phyloP scores from a whole-genome alignment of 345 rosid species.

The Anastatica hierochuntica region DNA sequence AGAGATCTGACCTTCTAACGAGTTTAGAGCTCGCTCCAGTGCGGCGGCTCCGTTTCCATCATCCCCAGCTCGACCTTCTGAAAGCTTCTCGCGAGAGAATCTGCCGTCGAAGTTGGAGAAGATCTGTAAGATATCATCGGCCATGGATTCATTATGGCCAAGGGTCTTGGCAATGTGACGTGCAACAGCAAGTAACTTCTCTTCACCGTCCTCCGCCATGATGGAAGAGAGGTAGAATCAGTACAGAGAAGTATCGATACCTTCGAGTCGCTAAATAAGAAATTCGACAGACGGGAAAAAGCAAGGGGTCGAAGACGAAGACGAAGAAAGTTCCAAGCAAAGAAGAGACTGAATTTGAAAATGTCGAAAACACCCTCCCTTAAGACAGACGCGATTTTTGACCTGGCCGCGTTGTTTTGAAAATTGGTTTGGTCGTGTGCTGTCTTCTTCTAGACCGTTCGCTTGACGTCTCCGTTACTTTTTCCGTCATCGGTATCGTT shows the following conservation, averaged over 20 bases:
- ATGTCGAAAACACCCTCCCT: slow-evolving; percentile 13
- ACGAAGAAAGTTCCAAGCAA: slow-evolving; percentile 26
- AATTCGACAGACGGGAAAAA: neutral
- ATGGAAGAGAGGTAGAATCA: neutral
- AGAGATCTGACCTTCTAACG: slow-evolving; percentile 66
- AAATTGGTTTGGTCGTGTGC: neutral
- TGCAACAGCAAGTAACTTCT: slow-evolving; percentile 77
- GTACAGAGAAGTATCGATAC: neutral
- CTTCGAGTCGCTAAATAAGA: neutral
- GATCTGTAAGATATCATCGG: slow-evolving; percentile 87
- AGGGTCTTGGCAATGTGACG: slow-evolving; percentile 90
- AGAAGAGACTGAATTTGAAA: neutral
- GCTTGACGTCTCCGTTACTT: slow-evolving; percentile 10
- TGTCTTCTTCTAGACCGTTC: slow-evolving; percentile 8
- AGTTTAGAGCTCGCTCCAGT: slow-evolving; percentile 46
- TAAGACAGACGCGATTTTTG: slow-evolving; percentile 20
- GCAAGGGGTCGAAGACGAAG: slow-evolving; percentile 9
- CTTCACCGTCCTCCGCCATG: slow-evolving; percentile 76
- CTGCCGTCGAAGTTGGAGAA: slow-evolving; percentile 84
- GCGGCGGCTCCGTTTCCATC: slow-evolving; percentile 33
- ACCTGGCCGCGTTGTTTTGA: slow-evolving; percentile 9
- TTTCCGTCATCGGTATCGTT: neutral
- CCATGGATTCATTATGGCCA: slow-evolving; percentile 71
- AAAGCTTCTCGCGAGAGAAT: slow-evolving; percentile 69
- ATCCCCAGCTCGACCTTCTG: slow-evolving; percentile 31